A percentile compares a stretch with the other conserved stretches of the same genome.
Evolutionary conservation across 2,329 filamentous ascomycete genomes (phyloP).

Genomic region (Diaporthe sp.): DNA sequence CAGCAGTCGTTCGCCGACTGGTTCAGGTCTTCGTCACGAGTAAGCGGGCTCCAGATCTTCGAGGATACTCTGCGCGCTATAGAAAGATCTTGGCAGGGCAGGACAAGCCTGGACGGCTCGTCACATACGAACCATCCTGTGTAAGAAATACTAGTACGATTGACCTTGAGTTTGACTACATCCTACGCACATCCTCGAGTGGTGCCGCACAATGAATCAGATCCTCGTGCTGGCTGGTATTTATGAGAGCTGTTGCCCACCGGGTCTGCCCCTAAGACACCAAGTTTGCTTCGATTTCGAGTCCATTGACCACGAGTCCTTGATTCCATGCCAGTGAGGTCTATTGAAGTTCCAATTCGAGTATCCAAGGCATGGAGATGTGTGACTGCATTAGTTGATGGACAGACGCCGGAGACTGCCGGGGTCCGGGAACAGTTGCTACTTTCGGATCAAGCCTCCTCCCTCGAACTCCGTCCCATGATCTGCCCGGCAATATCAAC

Average conservation of each 20-base stretch:
- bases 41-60: conserved; percentile 52
- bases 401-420: not conserved
- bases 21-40: conserved; percentile 48
- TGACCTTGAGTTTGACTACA: not conserved
- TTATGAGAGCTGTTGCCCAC: not conserved
- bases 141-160: not conserved
- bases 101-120: not conserved
- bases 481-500: no score
- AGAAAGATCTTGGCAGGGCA: conserved; percentile 49
- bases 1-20: conserved; percentile 50
- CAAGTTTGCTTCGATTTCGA: not conserved
- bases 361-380: not conserved
- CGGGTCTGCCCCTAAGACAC: not conserved
- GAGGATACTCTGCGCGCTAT: conserved; percentile 44
- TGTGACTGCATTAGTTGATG: not conserved
- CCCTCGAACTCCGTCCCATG: not conserved
- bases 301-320: not conserved
- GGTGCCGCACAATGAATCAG: not conserved
- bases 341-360: not conserved
- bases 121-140: not conserved
- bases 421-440: not conserved
- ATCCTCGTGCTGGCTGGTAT: not conserved
- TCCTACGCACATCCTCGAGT: not conserved
- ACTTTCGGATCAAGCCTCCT: not conserved
- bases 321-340: not conserved